Percentiles rank a stretch among this genome's conserved stretches.
Evolutionary conservation across 1,139 yeast genomes (phyloP).

Genomic region (Yamadazyma dushanensis): DNA sequence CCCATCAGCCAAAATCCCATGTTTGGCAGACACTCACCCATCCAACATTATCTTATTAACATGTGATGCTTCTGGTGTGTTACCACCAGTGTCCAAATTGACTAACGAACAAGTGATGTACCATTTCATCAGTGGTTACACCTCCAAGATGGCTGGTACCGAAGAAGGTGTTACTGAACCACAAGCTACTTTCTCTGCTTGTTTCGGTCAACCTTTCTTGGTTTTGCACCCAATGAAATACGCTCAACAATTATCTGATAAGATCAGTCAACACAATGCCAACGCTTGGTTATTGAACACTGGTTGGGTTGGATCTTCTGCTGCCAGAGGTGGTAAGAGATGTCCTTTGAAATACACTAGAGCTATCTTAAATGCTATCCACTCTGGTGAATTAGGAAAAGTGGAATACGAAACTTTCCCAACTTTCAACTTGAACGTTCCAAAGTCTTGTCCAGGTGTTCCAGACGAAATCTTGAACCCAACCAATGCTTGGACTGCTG

Average conservation of each 20-base stretch:
- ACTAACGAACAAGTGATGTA: slow-evolving; percentile 97
- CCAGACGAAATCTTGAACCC: slow-evolving; percentile 89
- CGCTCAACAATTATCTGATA: slow-evolving; percentile 94
- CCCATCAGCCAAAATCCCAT: slow-evolving; percentile 95
- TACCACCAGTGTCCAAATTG: slow-evolving; percentile 95
- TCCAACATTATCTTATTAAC: slow-evolving; percentile 89
- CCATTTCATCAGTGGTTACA: slow-evolving; percentile 97
- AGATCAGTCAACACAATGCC: slow-evolving; percentile 85
- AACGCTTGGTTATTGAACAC: slow-evolving; percentile 97
- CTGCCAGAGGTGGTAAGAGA: slow-evolving; percentile 92
- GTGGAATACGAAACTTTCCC: slow-evolving; percentile 84
- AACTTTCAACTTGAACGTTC: slow-evolving; percentile 84
- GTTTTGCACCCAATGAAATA: slow-evolving; percentile 98
- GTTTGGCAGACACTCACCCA: slow-evolving; percentile 88
- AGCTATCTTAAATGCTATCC: slow-evolving; percentile 93
- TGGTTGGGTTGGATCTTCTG: slow-evolving; percentile 98
- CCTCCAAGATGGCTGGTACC: slow-evolving; percentile 99
- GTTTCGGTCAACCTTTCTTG: slow-evolving; percentile 99
- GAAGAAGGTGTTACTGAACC: slow-evolving; percentile 99
- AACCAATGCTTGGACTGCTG: slow-evolving; percentile 77
- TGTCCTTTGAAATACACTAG: slow-evolving; percentile 98
- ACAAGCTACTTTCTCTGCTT: slow-evolving; percentile 96
- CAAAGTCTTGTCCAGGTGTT: slow-evolving; percentile 78
- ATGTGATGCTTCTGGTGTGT: slow-evolving; percentile 97
- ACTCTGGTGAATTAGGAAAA: slow-evolving; percentile 81